Evolutionary conservation across 139 green algal genomes (phyloP), one percentile per base, ranked within the genome.

Genomic region (Pseudopediastrum boryanum): DNA sequence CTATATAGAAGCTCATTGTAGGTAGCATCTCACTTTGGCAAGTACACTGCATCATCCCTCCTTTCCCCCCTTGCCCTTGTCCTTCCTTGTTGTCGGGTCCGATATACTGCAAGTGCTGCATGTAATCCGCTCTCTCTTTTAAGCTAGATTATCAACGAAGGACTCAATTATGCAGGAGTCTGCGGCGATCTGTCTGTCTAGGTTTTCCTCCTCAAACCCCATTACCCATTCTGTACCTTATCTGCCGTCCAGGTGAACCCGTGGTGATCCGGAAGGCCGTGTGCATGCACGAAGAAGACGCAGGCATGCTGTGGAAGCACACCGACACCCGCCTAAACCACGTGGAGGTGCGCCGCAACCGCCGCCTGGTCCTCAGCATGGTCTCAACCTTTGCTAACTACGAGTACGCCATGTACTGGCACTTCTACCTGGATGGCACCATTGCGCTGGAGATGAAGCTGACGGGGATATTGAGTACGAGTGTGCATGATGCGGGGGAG

Each of bases 201-300:
- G n/a, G n/a, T n/a, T n/a, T n/a, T n/a, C n/a, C n/a, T n/a, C n/a
- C n/a, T n/a, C n/a, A n/a, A n/a, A n/a, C n/a, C n/a, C n/a, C n/a
- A n/a, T n/a, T n/a, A n/a, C n/a, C n/a, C n/a, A n/a, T n/a, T n/a
- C n/a, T n/a, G n/a, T n/a, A n/a, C n/a, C n/a, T n/a, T 5, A 21
- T 21, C 35, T 75, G 21, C 75, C 81, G 27, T 70, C 68, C 77
- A 59, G 89, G 87, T 10, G 86, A 89, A 67, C 65, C 89, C 1
- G 68, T 92, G 56, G 78, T 87, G 27, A 89, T 97, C 23, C 79
- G 83, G 56, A 96, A 96, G 59, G 89, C 86, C 0, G 72, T 97
- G 21, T 97, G 93, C 88, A 87, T 97, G 81, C 93, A 97, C 70
- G 93, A 97, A 87, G 93, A 97, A 88, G 93, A 97, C 76, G 68